Evolutionary conservation across 2,329 filamentous ascomycete species (phyloP), one percentile per base, ranked within the genome.

Genomic region (Fusarium sp.): DNA sequence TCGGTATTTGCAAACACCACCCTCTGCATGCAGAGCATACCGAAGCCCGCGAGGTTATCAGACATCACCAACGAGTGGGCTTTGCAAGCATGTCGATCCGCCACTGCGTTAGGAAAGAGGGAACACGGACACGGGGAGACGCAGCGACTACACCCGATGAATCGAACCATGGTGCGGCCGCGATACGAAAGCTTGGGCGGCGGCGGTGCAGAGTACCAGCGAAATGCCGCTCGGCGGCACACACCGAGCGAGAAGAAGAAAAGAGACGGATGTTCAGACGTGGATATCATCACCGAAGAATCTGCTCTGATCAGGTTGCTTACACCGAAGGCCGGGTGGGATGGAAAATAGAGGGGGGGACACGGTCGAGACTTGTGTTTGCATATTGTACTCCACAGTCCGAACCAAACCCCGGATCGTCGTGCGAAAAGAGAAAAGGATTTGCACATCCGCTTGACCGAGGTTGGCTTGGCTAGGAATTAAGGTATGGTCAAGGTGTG

Each of bases 181-280:
- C n/a, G 47, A 55, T 45, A 63, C 34, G 50, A 61, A 54, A n/a
- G 50, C 36, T 58, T 62, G 54, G 41, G 36, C 42, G 30, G 32
- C 32, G 50, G 50, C 50, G 32, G 50, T 52, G 50, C 50, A 48
- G 52, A 44, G 52, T 28, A 41, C 52, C 50, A 62, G 44, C 44
- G 22, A 59, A 38, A 62, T 63, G 68, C 58, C 36, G 65, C 64
- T 75, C 72, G 69, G 72, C 63, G 69, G 61, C 72, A 48, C 72
- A 70, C 47, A 70, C 72, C 72, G 72, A 75, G 62, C 42, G 24
- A 41, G n/a, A 34, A 34, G n/a, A 30, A 20, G 34, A 24, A 24
- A 18, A 34, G 30, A 24, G 1, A 51, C 30, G 30, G 48, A n/a
- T 13, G 30, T 38, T 36, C 22, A 24, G 45, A 22, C 18, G 18